These are phyloP conservation scores for Plasmodium vivax DNA, from an alignment of 169 alveolate genomes.

Conservation along the genomic window DNA sequence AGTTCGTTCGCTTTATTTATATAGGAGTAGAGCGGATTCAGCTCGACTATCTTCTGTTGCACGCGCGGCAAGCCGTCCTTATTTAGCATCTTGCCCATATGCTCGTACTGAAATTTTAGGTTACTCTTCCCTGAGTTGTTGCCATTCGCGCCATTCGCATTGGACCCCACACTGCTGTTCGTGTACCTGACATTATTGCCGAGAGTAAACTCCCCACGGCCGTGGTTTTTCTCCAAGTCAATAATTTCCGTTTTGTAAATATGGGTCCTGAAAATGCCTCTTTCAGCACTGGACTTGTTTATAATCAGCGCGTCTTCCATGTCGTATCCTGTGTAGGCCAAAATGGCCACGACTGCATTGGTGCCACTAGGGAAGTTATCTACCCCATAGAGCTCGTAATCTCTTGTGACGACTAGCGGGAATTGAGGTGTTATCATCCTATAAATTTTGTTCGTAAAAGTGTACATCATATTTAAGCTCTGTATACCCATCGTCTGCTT, in stretches of 20 bases:
- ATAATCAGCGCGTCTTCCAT: conserved; percentile 99
- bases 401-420: conserved; percentile 98
- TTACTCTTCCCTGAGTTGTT: background rate
- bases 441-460: conserved; percentile 97
- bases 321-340: conserved; percentile 99
- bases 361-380: conserved; percentile 99
- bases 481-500: conserved; percentile 99
- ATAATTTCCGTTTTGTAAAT: conserved; percentile 95
- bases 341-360: conserved; percentile 99
- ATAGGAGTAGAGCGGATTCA: conserved; percentile 80
- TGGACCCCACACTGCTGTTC: background rate
- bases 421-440: conserved; percentile 95
- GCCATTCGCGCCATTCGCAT: background rate
- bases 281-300: conserved; percentile 97
- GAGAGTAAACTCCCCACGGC: conserved; percentile 23
- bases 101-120: background rate
- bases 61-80: conserved; percentile 89
- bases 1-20: conserved; percentile 43
- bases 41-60: conserved; percentile 85
- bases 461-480: conserved; percentile 93
- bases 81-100: conserved; percentile 35
- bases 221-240: conserved; percentile 76
- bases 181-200: conserved; percentile 71
- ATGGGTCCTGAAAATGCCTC: conserved; percentile 99
- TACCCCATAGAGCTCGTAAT: conserved; percentile 93